These are phyloP conservation scores for Cladophialophora bantiana DNA, from an alignment of 2,329 filamentous ascomycete species.

Conservation along the genomic window DNA sequence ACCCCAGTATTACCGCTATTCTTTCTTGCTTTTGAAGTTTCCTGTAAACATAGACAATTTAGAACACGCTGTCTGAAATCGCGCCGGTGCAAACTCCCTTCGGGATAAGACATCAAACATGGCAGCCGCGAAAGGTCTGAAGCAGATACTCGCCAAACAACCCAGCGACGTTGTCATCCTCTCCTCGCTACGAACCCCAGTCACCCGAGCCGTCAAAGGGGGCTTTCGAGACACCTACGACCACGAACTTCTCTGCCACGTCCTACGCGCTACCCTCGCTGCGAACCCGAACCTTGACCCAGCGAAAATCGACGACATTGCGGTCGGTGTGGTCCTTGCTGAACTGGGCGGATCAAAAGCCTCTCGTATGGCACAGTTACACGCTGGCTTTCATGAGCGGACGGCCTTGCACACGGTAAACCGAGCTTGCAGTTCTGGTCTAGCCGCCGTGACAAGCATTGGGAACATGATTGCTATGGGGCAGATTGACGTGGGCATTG, in stretches of 20 bases:
- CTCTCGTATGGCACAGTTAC: conserved; percentile 86
- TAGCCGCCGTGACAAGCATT: conserved; percentile 77
- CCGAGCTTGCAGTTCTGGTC: conserved; percentile 79
- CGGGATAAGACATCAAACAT: conserved; percentile 11
- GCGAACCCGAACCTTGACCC: conserved; percentile 76
- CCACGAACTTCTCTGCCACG: conserved; percentile 77
- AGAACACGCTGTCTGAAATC: background rate
- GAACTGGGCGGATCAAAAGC: conserved; percentile 92
- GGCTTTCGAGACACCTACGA: conserved; percentile 86
- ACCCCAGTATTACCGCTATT: background rate
- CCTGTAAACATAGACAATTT: background rate
- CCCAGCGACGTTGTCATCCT: conserved; percentile 86
- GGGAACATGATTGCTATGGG: conserved; percentile 78
- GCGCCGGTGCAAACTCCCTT: background rate
- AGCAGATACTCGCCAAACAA: conserved; percentile 77
- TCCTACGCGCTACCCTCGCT: conserved; percentile 71
- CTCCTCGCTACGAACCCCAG: conserved; percentile 85
- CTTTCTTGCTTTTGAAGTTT: background rate
- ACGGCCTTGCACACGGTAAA: conserved; percentile 88
- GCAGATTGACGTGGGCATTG: conserved; percentile 76
- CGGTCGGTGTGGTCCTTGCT: conserved; percentile 86
- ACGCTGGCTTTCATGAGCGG: conserved; percentile 75
- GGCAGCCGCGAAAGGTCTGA: conserved; percentile 66
- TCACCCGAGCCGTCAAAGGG: conserved; percentile 84
- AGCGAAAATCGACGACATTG: conserved; percentile 76